A percentile compares a stretch with the other conserved stretches of the same genome.
Evolutionary conservation across 805 yeast genomes (phyloP).

Genomic region (Wickerhamiella qilinensis): DNA sequence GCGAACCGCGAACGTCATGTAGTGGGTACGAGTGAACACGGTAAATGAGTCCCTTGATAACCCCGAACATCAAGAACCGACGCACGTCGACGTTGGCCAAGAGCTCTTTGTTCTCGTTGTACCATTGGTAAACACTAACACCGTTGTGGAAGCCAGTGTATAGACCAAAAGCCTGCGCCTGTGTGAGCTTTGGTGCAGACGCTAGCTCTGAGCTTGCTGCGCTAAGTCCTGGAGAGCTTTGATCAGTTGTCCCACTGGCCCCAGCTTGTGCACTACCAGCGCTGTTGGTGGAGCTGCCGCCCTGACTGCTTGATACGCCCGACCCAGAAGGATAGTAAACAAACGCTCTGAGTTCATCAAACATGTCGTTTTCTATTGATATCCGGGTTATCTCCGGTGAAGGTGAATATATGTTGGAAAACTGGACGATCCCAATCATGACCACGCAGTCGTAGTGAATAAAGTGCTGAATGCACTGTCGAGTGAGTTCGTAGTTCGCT

Average conservation of each 20-base stretch:
- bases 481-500: slow-evolving; percentile 62
- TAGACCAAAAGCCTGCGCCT: slow-evolving; percentile 38
- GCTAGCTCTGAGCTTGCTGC: slow-evolving; percentile 2
- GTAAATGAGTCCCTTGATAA: slow-evolving; percentile 64
- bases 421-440: slow-evolving; percentile 76
- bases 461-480: slow-evolving; percentile 79
- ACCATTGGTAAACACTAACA: slow-evolving; percentile 68
- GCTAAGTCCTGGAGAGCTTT: slow-evolving; percentile 3
- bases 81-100: slow-evolving; percentile 62
- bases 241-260: slow-evolving; percentile 1
- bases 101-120: slow-evolving; percentile 39
- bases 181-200: slow-evolving; percentile 2
- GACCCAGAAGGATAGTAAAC: slow-evolving; percentile 31
- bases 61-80: slow-evolving; percentile 74
- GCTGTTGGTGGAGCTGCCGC: background rate
- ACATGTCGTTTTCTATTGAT: slow-evolving; percentile 45
- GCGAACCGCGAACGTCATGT: slow-evolving; percentile 16
- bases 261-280: background rate
- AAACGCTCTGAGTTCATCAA: slow-evolving; percentile 73
- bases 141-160: slow-evolving; percentile 71
- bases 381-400: slow-evolving; percentile 62
- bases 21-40: slow-evolving; percentile 68
- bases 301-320: background rate
- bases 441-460: slow-evolving; percentile 79
- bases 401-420: slow-evolving; percentile 74